Base-by-base conservation (phyloP, 768 basidiomycete genomes). In the Amanita molliuscula region DNA sequence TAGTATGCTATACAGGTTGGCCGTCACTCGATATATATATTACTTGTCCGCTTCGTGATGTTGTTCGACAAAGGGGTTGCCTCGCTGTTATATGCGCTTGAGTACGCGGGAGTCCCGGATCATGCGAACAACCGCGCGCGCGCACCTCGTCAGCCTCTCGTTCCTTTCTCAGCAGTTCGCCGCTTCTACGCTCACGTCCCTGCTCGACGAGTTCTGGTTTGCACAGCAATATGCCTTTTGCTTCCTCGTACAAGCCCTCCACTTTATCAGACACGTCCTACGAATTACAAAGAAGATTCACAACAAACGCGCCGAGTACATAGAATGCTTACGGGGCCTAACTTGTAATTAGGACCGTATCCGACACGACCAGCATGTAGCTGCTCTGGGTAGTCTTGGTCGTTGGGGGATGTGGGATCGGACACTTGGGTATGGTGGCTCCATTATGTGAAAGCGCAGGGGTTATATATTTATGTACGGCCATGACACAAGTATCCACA, bases 331-430 rank as follows among this genome's bases (percentile, higher is more conserved):
- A 74, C 72, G 13, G 72, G 59, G 13, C 59, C 59, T 18, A 55
- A 31, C 26, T 61, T 54, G 46, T 65, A 74, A 25, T 70, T 66
- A 1, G 73, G 74, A 1, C 74, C 74, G 41, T 64, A 66, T 0
- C 74, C 73, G 7, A 75, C 70, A 21, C 59, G 59, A 1, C 73
- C 73, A 2, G 73, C 70, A 41, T 76, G 74, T 15, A 50, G 61
- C 56, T 75, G 72, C 34, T 67, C 65, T 7, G 73, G 73, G 43
- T 72, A 68, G 42, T 43, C n/a, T 6, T 25, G 18, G 21, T 28
- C 28, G 8, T 41, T 18, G 20, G 38, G 11, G 10, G 34, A n/a
- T n/a, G n/a, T n/a, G n/a, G n/a, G n/a, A n/a, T n/a, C n/a, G n/a
- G n/a, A n/a, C n/a, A n/a, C n/a, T n/a, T n/a, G n/a, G n/a, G n/a